phyloP scores from a whole-genome alignment of 345 rosid species.

The Sisymbrium altissimum region DNA sequence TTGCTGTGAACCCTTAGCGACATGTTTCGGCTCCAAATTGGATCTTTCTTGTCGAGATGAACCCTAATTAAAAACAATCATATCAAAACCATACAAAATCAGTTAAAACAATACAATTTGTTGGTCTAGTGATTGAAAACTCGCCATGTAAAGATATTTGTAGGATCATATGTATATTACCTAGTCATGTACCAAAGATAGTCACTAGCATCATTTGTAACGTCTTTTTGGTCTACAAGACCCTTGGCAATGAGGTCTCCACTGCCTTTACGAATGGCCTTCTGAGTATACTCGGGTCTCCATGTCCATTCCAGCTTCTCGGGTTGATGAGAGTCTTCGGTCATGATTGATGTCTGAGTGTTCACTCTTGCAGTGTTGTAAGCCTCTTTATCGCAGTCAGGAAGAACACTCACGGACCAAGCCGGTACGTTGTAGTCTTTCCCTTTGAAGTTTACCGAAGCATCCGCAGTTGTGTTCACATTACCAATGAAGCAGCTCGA shows the following conservation, averaged over 20 bases:
- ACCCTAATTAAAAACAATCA: constrained; percentile 19
- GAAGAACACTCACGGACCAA: constrained; percentile 72
- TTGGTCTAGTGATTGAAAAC: background rate
- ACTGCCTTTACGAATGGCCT: constrained; percentile 31
- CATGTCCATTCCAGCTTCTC: constrained; percentile 48
- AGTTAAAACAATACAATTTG: background rate
- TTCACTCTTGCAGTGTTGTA: constrained; percentile 72
- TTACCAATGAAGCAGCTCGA: constrained; percentile 60
- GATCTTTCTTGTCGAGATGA: constrained; percentile 40
- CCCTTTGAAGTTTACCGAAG: constrained; percentile 46
- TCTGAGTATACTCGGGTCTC: constrained; percentile 48
- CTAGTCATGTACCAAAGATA: constrained; percentile 74
- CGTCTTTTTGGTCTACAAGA: constrained; percentile 56
- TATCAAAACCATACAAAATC: background rate
- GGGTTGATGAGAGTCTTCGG: constrained; percentile 36
- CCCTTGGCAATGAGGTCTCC: constrained; percentile 30
- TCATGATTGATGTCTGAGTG: constrained; percentile 51
- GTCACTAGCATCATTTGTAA: constrained; percentile 50
- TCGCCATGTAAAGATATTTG: background rate
- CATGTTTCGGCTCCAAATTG: constrained; percentile 46
- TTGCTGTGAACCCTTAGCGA: constrained; percentile 42
- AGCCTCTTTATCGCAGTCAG: constrained; percentile 50
- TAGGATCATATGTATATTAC: constrained; percentile 36
- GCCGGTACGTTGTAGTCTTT: constrained; percentile 45
- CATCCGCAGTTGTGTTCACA: constrained; percentile 41